phyloP scores from a whole-genome alignment of 129 eudicot species.

The Escallonia herrerae region DNA sequence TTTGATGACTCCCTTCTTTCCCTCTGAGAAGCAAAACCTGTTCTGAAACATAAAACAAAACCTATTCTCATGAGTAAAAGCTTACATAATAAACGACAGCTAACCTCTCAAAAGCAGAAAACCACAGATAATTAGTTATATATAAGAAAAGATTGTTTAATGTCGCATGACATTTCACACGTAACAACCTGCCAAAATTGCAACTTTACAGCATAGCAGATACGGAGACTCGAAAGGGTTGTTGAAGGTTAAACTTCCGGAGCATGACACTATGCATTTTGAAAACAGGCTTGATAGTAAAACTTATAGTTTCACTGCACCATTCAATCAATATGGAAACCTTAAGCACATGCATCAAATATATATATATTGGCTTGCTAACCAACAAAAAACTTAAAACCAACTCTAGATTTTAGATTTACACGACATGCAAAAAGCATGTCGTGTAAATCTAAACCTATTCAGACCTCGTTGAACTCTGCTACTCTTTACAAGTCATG shows the following conservation, averaged over 20 bases:
- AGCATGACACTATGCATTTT: too few relatives aligned
- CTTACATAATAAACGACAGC: background rate
- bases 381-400: too few relatives aligned
- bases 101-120: background rate
- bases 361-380: too few relatives aligned
- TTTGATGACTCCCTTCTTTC: conserved; percentile 20
- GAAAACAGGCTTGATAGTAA: too few relatives aligned
- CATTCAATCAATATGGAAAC: too few relatives aligned
- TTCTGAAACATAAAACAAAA: conserved; percentile 23
- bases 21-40: conserved; percentile 20
- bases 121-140: background rate
- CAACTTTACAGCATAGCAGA: background rate
- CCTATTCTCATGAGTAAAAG: conserved; percentile 6
- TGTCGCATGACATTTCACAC: background rate
- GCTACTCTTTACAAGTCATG: too few relatives aligned
- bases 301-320: too few relatives aligned
- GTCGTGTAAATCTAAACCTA: too few relatives aligned
- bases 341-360: too few relatives aligned
- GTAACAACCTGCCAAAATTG: background rate
- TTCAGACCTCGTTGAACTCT: too few relatives aligned
- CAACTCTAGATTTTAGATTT: too few relatives aligned
- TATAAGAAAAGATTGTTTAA: background rate
- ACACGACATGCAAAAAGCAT: too few relatives aligned
- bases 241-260: background rate
- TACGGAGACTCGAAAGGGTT: background rate